phyloP scores from a whole-genome alignment of 2,329 filamentous ascomycete genomes.

The Aspergillus amoenus region DNA sequence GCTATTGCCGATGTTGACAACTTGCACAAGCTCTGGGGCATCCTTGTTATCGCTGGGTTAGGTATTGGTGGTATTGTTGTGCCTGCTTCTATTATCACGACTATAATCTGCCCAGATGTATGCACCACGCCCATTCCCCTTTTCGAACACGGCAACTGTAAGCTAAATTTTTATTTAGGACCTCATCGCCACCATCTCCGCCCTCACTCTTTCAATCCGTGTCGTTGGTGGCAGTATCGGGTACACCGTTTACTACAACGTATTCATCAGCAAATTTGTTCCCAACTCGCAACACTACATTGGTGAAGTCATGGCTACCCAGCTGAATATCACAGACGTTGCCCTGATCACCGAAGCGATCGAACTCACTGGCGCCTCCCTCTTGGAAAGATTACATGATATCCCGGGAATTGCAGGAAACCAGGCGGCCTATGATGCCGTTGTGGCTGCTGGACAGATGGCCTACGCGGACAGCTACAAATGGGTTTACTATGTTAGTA shows the following conservation, averaged over 20 bases:
- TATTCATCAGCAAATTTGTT: slow-evolving; percentile 49
- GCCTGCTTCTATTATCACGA: slow-evolving; percentile 66
- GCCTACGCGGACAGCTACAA: slow-evolving; percentile 60
- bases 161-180: slow-evolving; percentile 36
- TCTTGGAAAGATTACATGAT: slow-evolving; percentile 49
- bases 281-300: slow-evolving; percentile 50
- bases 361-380: slow-evolving; percentile 52
- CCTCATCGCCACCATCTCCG: slow-evolving; percentile 67
- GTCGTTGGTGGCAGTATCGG: slow-evolving; percentile 67
- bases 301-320: slow-evolving; percentile 49
- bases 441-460: slow-evolving; percentile 57
- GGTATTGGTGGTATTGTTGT: slow-evolving; percentile 69
- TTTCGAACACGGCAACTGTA: background rate
- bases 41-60: slow-evolving; percentile 61
- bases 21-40: slow-evolving; percentile 53
- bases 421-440: slow-evolving; percentile 49
- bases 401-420: slow-evolving; percentile 56
- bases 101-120: slow-evolving; percentile 67
- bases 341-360: slow-evolving; percentile 52
- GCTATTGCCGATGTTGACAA: slow-evolving; percentile 54
- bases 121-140: slow-evolving; percentile 3
- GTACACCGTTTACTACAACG: slow-evolving; percentile 59
- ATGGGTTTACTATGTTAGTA: slow-evolving; percentile 62
- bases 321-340: slow-evolving; percentile 52
- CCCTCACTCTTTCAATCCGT: slow-evolving; percentile 67